phyloP scores from a whole-genome alignment of 2,329 filamentous ascomycete species.

The Neonectria magnoliae region DNA sequence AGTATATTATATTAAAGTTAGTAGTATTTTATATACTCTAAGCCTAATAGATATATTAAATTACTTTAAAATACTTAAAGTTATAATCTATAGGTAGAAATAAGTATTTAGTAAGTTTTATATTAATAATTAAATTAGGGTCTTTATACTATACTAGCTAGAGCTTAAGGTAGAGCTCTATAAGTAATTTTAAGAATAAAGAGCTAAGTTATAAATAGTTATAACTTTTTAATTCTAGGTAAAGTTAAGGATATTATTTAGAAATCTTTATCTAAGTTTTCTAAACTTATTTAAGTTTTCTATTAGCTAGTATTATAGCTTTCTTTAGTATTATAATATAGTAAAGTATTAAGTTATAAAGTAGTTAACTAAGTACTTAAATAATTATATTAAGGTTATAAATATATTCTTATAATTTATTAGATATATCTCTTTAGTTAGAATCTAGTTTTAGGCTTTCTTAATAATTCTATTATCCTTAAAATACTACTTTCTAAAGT shows the following conservation, averaged over 20 bases:
- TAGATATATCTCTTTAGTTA: neutral
- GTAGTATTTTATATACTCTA: no score
- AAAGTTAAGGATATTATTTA: neutral
- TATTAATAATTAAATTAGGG: no score
- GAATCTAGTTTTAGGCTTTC: neutral
- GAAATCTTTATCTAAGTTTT: neutral
- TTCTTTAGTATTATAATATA: neutral
- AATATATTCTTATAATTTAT: neutral
- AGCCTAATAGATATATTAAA: no score
- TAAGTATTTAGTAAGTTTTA: no score
- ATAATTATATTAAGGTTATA: neutral
- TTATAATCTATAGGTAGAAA: no score
- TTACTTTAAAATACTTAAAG: no score
- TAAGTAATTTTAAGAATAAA: no score
- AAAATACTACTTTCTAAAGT: neutral
- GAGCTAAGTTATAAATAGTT: no score
- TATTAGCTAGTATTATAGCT: neutral
- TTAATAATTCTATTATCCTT: neutral
- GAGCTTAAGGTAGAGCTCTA: no score
- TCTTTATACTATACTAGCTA: no score
- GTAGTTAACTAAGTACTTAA: neutral
- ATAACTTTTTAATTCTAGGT: neutral
- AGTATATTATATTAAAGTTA: no score
- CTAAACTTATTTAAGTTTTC: neutral
- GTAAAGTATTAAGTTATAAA: neutral